These are phyloP conservation scores for Gilbertella persicaria DNA, from an alignment of 371 early-diverging fungal species.

Conservation along the genomic window DNA sequence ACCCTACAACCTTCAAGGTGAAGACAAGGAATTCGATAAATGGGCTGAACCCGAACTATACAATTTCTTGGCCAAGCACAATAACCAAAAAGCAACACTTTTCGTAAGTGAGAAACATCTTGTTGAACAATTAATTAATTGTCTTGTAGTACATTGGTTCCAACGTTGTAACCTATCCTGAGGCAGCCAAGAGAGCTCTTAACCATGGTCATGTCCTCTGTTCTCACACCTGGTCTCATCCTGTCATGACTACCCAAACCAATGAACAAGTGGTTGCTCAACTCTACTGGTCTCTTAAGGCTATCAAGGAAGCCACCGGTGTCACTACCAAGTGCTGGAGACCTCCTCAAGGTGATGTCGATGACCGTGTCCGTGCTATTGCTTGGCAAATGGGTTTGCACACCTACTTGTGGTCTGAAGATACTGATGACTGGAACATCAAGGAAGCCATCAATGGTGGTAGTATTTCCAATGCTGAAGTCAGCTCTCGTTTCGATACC, in stretches of 20 bases:
- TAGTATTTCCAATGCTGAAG: slow-evolving; percentile 28
- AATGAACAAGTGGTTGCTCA: slow-evolving; percentile 61
- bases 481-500: slow-evolving; percentile 41
- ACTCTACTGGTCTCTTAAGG: slow-evolving; percentile 52
- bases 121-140: background rate
- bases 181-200: slow-evolving; percentile 48
- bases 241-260: slow-evolving; percentile 52
- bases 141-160: slow-evolving; percentile 51
- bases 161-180: slow-evolving; percentile 47
- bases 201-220: slow-evolving; percentile 51
- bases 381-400: slow-evolving; percentile 54
- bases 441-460: slow-evolving; percentile 48
- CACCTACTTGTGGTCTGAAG: slow-evolving; percentile 48
- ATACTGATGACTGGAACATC: slow-evolving; percentile 52
- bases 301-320: slow-evolving; percentile 58
- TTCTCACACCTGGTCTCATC: slow-evolving; percentile 65
- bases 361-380: slow-evolving; percentile 58
- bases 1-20: slow-evolving; percentile 36
- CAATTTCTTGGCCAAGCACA: slow-evolving; percentile 43
- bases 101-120: slow-evolving; percentile 29
- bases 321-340: slow-evolving; percentile 57
- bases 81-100: slow-evolving; percentile 39
- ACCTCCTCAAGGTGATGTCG: slow-evolving; percentile 58
- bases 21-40: slow-evolving; percentile 27
- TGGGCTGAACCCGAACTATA: slow-evolving; percentile 50